Evolutionary conservation across 2,329 filamentous ascomycete genomes (phyloP).

Genomic region (Exophiala calicioides): DNA sequence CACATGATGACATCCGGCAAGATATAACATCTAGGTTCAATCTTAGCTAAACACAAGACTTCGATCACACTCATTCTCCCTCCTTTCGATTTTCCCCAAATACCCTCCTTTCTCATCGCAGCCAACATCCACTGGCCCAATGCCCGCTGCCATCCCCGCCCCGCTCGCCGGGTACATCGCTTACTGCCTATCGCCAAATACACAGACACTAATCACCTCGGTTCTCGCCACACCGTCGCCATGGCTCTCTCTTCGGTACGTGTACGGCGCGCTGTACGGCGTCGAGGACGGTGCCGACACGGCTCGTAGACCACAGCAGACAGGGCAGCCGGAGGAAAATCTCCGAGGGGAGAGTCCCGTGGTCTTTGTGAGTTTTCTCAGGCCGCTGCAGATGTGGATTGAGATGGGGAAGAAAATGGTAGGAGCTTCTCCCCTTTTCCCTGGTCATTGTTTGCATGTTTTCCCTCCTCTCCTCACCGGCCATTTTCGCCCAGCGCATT

Average conservation of each 20-base stretch:
- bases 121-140: too few species aligned
- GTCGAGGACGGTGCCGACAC: constrained; percentile 14
- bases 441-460: constrained; percentile 4
- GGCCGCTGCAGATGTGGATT: constrained; percentile 77
- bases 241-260: constrained; percentile 57
- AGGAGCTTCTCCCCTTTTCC: constrained; percentile 33
- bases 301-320: background rate
- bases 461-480: background rate
- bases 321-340: background rate
- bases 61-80: too few species aligned
- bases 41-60: too few species aligned
- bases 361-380: constrained; percentile 79
- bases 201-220: constrained; percentile 46
- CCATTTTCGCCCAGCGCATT: too few species aligned
- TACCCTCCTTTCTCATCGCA: too few species aligned
- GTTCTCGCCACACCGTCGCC: constrained; percentile 53
- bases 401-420: constrained; percentile 66
- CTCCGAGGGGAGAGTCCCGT: constrained; percentile 47
- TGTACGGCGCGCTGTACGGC: constrained; percentile 46
- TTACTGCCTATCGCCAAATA: constrained; percentile 38
- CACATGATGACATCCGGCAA: too few species aligned
- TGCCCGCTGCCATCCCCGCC: constrained; percentile 44
- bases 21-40: too few species aligned
- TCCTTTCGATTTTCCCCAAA: too few species aligned
- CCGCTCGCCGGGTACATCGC: constrained; percentile 41